Base-by-base conservation (phyloP, 2,329 filamentous ascomycete species). In the Calonectria pauciramosa region DNA sequence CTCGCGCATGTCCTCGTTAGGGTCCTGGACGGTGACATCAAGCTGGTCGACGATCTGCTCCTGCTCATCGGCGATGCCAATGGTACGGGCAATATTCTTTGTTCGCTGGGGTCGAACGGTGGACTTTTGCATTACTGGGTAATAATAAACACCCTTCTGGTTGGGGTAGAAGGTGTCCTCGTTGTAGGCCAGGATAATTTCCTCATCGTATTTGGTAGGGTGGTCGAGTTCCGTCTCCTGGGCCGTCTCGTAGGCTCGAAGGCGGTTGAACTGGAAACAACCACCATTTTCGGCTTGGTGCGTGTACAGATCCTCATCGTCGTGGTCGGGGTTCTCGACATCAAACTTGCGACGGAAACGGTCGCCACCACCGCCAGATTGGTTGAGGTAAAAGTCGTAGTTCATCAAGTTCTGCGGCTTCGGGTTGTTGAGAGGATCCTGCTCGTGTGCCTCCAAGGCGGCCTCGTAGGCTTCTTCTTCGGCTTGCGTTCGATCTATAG, bases 381-480 rank as follows among this genome's bases (percentile, higher is more conserved):
- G 88, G 8, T 89, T 87, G 30, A 94, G 87, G 84, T 91, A 94
- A 82, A 92, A 92, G 80, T 94, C 91, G 83, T 94, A 94, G 82
- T 93, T 91, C 86, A 91, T 90, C 70, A 88, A 86, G 75, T 90
- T 89, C 71, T 89, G 87, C 6, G 91, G 91, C 79, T 88, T 88
- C 52, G 90, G 90, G 79, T 89, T 87, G 79, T 87, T 88, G 49
- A 84, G 82, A 1, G 92, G 91, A 78, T 93, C 91, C 60, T 86
- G 86, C 82, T 91, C 88, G 80, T 92, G 87, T 1, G 89, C 87
- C 75, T 90, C 90, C 68, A 88, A 78, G 13, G 90, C 89, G 11
- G 86, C 84, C 59, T 89, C 86, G 78, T 88, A 89, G 1, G 87
- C 86, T 4, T 86, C 86, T 73, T 91, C 89, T 76, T 92, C 90